phyloP scores from a whole-genome alignment of 139 green algal species.

The Tetradesmus lagerheimii region DNA sequence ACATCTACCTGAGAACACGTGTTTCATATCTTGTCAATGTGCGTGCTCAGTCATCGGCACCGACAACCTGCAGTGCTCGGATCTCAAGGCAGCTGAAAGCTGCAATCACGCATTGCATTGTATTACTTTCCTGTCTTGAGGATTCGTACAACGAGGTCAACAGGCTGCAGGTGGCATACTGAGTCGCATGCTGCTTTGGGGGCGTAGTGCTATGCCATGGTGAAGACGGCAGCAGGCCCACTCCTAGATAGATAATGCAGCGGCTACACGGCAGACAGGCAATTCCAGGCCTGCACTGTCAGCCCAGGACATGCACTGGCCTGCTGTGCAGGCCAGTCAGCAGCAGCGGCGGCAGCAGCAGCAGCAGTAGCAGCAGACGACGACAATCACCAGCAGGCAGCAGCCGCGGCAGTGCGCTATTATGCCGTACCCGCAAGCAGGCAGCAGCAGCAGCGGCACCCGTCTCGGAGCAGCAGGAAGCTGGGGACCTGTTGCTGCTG shows the following conservation, averaged over 20 bases:
- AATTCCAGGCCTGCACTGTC: neutral
- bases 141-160: neutral
- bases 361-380: constrained; percentile 2
- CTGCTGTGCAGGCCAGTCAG: neutral
- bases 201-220: neutral
- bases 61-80: neutral
- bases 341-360: neutral
- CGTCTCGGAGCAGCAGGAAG: neutral
- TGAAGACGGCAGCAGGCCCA: neutral
- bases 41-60: neutral
- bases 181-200: neutral
- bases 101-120: neutral
- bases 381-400: neutral
- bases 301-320: constrained; percentile 1
- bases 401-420: neutral
- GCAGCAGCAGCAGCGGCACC: constrained; percentile 17
- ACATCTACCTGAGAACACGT: neutral
- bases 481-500: neutral
- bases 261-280: neutral
- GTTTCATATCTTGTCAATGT: neutral
- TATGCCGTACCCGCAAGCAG: constrained; percentile 2
- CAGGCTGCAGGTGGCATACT: neutral
- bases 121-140: neutral
- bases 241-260: neutral
- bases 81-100: neutral